Evolutionary conservation across 805 yeast species (phyloP).

Genomic region (Metschnikowia drakensbergensis): DNA sequence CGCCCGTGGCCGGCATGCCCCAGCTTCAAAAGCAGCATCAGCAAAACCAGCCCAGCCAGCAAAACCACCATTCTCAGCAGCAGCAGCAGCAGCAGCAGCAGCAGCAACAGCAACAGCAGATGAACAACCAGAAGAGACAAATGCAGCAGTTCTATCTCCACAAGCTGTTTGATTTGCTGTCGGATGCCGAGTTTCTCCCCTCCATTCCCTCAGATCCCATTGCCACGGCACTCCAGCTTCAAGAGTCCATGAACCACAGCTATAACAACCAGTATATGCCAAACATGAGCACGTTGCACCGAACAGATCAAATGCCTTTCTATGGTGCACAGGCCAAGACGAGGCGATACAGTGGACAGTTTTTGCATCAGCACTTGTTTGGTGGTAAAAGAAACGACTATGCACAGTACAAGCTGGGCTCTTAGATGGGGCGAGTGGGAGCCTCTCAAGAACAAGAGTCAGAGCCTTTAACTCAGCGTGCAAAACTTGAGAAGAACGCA

Average conservation of each 20-base stretch:
- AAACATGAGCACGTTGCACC: conserved; percentile 6
- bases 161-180: conserved; percentile 67
- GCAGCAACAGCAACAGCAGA: conserved; percentile 12
- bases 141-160: conserved; percentile 47
- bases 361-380: conserved; percentile 18
- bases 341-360: conserved; percentile 17
- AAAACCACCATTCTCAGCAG: conserved; percentile 2
- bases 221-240: conserved; percentile 15
- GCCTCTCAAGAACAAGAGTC: no score
- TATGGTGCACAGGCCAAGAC: conserved; percentile 15
- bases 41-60: conserved; percentile 2
- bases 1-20: conserved; percentile 1
- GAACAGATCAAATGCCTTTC: conserved; percentile 14
- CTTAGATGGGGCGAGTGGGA: neutral
- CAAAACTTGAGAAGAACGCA: no score
- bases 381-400: conserved; percentile 19
- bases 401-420: conserved; percentile 17
- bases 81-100: conserved; percentile 12
- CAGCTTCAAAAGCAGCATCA: neutral
- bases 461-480: no score
- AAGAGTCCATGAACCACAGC: conserved; percentile 11
- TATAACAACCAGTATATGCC: conserved; percentile 7
- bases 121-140: conserved; percentile 29
- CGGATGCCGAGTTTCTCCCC: conserved; percentile 60
- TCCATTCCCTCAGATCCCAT: conserved; percentile 21